Percentiles rank a stretch among this genome's conserved stretches.
These are phyloP conservation scores for Ogataea nitratoaversa DNA, from an alignment of 805 yeast genomes.

Conservation along the genomic window DNA sequence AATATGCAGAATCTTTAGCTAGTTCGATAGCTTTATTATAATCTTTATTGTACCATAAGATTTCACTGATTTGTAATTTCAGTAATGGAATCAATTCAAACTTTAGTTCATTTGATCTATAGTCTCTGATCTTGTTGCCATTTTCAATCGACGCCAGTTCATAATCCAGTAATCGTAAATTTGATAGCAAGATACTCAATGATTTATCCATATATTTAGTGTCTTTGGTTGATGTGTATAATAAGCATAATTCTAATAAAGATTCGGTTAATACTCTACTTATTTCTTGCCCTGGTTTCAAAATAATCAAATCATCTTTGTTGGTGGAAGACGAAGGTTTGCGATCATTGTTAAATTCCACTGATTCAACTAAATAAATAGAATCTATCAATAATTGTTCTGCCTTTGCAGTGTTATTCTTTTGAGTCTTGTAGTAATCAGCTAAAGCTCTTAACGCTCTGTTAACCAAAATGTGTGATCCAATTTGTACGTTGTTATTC, in stretches of 20 bases:
- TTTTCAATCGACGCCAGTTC: conserved; percentile 19
- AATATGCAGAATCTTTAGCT: conserved; percentile 36
- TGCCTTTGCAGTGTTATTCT: conserved; percentile 20
- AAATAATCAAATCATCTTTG: conserved; percentile 17
- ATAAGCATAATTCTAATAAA: conserved; percentile 26
- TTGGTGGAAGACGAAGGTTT: no score
- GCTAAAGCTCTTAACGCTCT: conserved; percentile 36
- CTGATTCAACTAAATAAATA: conserved; percentile 20
- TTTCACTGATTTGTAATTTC: conserved; percentile 39
- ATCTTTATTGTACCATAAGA: conserved; percentile 34
- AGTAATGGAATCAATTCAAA: conserved; percentile 34
- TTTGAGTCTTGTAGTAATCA: conserved; percentile 21
- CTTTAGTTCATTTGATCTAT: conserved; percentile 22
- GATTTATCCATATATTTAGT: conserved; percentile 22
- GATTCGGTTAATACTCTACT: conserved; percentile 24
- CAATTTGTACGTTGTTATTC: no score
- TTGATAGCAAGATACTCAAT: conserved; percentile 34
- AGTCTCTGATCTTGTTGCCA: conserved; percentile 13
- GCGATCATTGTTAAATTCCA: conserved; percentile 19
- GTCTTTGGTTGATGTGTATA: conserved; percentile 25
- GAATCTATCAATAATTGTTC: conserved; percentile 30
- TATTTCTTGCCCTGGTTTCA: conserved; percentile 21
- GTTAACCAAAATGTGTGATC: conserved; percentile 27
- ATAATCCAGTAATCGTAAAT: conserved; percentile 27
- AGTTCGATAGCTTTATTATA: conserved; percentile 35